Evolutionary conservation across 2,329 filamentous ascomycete genomes (phyloP).

Genomic region (Macrophomina phaseolina): DNA sequence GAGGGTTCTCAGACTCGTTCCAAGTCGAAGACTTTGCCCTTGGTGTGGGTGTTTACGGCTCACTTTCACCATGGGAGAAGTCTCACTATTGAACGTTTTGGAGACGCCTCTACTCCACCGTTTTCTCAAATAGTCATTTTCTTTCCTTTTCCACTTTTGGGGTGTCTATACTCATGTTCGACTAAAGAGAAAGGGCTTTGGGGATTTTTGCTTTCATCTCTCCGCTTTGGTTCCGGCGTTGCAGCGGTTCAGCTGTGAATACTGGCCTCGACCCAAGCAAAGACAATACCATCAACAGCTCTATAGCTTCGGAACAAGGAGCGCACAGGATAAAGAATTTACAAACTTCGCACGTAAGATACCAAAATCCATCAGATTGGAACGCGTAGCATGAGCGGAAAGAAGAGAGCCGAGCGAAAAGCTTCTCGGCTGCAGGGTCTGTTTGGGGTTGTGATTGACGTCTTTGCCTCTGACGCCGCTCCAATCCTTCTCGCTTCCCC

Average conservation of each 20-base stretch:
- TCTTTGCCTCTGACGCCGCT: neutral
- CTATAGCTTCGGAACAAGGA: constrained; percentile 10
- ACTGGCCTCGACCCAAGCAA: neutral
- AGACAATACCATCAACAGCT: neutral
- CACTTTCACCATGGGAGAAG: neutral
- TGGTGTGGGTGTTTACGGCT: constrained; percentile 4
- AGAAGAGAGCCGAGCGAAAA: neutral
- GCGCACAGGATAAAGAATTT: neutral
- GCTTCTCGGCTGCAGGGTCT: neutral
- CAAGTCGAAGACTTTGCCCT: neutral
- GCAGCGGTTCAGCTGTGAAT: constrained; percentile 7
- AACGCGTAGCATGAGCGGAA: neutral
- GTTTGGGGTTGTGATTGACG: constrained; percentile 5
- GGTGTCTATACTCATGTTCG: constrained; percentile 24
- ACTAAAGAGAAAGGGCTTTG: constrained; percentile 17
- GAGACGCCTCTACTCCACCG: constrained; percentile 10
- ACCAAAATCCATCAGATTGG: constrained; percentile 21
- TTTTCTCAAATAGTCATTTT: constrained; percentile 1
- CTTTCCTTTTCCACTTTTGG: neutral
- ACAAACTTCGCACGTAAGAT: constrained; percentile 6
- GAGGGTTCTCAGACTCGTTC: neutral
- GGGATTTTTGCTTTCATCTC: constrained; percentile 7
- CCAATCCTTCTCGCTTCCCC: constrained; percentile 7
- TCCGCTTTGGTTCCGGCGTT: neutral
- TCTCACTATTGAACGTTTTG: neutral